Evolutionary conservation across 176 grass and related monocot species (phyloP), one percentile per base, ranked within the genome.

Genomic region (Typha latifolia): DNA sequence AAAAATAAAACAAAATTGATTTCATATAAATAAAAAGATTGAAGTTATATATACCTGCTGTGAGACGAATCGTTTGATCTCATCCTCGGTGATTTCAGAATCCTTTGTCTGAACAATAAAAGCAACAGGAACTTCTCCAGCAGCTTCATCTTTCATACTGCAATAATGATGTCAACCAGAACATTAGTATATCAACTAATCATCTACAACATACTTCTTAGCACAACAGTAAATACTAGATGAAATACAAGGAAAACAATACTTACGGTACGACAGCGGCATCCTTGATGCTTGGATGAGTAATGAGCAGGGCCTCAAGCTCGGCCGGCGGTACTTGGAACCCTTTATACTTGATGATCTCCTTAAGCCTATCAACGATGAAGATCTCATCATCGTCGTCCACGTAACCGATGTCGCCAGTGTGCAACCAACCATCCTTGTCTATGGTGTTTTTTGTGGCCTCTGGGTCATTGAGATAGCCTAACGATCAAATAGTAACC

Each of bases 311-410:
- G 10, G 88, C 85, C 74, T 97, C 93, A 43, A 97, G 82, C 72
- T 97, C 93, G 0, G 93, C 93, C 14, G 93, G 93, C 64, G 93
- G 77, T 43, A 97, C 88, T 73, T 96, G 93, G 78, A 86, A 96
- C 14, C 88, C 93, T 74, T 96, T 96, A 66, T 86, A 91, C 62
- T 96, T 96, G 59, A 96, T 96, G 65, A 96, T 91, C 72, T 96
- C 93, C 72, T 96, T 96, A 4, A 96, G 85, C 72, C 93, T 82
- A 50, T 96, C 93, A 3, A 96, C 93, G 4, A 96, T 96, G 72
- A 96, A 96, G 57, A 96, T 91, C 62, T 96, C 88, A 0, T 96
- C 88, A 1, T 92, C 75, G 0, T 92, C 80, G 1, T 96, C 93
- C 3, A 96, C 88, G 59, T 74, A 89, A 51, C 93, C 93, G 12